phyloP scores from a whole-genome alignment of 768 basidiomycete species.

The Collybiopsis luxurians region DNA sequence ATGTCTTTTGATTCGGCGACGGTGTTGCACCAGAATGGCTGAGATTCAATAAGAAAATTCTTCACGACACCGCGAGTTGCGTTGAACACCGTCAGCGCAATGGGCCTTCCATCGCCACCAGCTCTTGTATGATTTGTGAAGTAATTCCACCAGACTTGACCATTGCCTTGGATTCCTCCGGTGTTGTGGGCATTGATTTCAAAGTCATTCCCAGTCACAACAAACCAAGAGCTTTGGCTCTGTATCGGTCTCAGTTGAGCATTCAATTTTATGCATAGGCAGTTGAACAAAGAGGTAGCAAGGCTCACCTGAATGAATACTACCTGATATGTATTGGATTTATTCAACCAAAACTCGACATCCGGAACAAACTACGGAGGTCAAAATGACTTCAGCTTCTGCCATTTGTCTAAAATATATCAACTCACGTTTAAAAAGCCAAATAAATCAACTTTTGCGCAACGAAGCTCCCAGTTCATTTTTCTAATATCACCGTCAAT shows the following conservation, averaged over 20 bases:
- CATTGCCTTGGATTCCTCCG: slow-evolving; percentile 61
- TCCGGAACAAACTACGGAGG: slow-evolving; percentile 46
- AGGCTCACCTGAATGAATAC: slow-evolving; percentile 54
- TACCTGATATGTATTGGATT: slow-evolving; percentile 55
- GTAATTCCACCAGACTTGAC: slow-evolving; percentile 60
- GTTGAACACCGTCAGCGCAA: slow-evolving; percentile 49
- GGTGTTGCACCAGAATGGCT: slow-evolving; percentile 61
- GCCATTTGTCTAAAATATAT: not conserved
- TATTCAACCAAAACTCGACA: slow-evolving; percentile 53
- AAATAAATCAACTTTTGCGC: slow-evolving; percentile 40
- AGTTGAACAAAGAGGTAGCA: too few species aligned
- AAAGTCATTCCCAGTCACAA: slow-evolving; percentile 55
- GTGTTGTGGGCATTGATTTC: slow-evolving; percentile 51
- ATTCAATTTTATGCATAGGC: too few species aligned
- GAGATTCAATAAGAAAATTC: slow-evolving; percentile 50
- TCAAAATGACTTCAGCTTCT: not conserved
- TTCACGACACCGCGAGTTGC: slow-evolving; percentile 39
- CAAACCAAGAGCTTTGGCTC: slow-evolving; percentile 65
- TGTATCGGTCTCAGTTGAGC: slow-evolving; percentile 17
- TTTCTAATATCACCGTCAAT: slow-evolving; percentile 29
- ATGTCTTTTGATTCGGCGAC: slow-evolving; percentile 49
- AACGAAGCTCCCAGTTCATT: slow-evolving; percentile 50
- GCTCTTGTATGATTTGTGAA: slow-evolving; percentile 42
- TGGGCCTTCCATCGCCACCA: slow-evolving; percentile 59
- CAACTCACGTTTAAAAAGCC: slow-evolving; percentile 30